A percentile compares a stretch with the other conserved stretches of the same genome.
Conservation (phyloP, 768 basidiomycete species). For the Kwoniella europaea region DNA sequence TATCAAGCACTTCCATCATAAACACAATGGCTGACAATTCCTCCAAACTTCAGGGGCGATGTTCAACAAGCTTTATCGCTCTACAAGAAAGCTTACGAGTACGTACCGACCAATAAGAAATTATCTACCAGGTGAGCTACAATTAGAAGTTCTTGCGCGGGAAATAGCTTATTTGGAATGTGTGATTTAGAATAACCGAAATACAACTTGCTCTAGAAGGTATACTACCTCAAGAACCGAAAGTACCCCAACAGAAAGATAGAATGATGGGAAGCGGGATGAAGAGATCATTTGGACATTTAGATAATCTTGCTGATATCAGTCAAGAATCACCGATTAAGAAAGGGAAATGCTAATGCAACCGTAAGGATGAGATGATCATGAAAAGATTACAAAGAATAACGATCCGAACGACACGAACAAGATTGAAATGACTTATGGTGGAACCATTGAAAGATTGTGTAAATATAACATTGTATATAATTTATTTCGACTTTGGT, state of each 20-base stretch:
- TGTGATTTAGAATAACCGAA: conserved; percentile 26
- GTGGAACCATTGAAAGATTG: too few species aligned
- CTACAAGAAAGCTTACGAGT: conserved; percentile 78
- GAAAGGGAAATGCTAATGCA: neutral
- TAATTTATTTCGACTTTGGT: too few species aligned
- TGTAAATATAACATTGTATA: too few species aligned
- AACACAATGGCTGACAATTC: neutral
- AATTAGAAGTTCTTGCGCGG: too few species aligned
- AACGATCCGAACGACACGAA: too few species aligned
- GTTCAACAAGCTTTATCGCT: conserved; percentile 78
- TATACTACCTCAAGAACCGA: conserved; percentile 14
- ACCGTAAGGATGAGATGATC: too few species aligned
- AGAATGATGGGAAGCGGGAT: neutral
- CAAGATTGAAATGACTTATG: too few species aligned
- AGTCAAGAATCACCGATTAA: conserved; percentile 14
- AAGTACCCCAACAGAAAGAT: neutral
- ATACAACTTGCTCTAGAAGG: conserved; percentile 36
- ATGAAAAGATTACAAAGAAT: too few species aligned
- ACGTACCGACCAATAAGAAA: conserved; percentile 84
- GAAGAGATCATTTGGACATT: conserved; percentile 20
- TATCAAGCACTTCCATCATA: neutral
- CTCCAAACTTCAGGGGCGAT: conserved; percentile 66
- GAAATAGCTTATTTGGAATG: too few species aligned
- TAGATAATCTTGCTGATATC: conserved; percentile 14
- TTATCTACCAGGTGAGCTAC: conserved; percentile 81